These are phyloP conservation scores for Phytophthora niederhauseri DNA, from an alignment of 352 stramenopile species.

Conservation along the genomic window DNA sequence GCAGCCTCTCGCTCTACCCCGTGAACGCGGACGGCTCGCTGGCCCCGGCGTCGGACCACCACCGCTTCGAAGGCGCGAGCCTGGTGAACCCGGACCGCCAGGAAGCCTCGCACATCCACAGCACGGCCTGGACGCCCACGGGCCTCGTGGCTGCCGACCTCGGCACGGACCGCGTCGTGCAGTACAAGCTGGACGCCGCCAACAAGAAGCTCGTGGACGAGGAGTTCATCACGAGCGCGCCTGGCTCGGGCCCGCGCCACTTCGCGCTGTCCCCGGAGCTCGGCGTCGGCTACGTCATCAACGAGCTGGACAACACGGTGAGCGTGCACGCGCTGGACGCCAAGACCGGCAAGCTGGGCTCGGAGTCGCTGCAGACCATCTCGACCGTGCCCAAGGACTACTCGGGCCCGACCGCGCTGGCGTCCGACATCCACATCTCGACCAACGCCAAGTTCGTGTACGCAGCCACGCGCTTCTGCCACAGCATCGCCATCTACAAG, in stretches of 20 bases:
- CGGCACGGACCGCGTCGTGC: slow-evolving; percentile 69
- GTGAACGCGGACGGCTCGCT: slow-evolving; percentile 67
- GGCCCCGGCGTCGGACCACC: slow-evolving; percentile 40
- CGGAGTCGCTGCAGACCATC: slow-evolving; percentile 59
- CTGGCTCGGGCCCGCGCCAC: slow-evolving; percentile 73
- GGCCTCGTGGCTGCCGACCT: slow-evolving; percentile 65
- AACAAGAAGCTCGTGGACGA: slow-evolving; percentile 48
- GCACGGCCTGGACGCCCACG: slow-evolving; percentile 61
- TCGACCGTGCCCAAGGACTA: slow-evolving; percentile 65
- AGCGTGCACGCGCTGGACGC: slow-evolving; percentile 61
- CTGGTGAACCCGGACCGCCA: slow-evolving; percentile 63
- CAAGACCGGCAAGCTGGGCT: slow-evolving; percentile 48
- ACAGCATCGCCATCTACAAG: slow-evolving; percentile 71
- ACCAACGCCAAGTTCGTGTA: slow-evolving; percentile 60
- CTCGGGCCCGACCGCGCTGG: slow-evolving; percentile 25
- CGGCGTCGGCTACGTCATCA: slow-evolving; percentile 67
- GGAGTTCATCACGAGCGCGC: slow-evolving; percentile 48
- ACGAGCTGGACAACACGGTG: slow-evolving; percentile 73
- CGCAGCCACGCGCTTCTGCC: slow-evolving; percentile 64
- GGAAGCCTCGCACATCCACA: slow-evolving; percentile 80
- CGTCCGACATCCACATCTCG: slow-evolving; percentile 68
- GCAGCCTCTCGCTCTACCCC: slow-evolving; percentile 63
- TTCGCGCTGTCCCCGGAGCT: slow-evolving; percentile 66
- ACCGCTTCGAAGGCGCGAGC: slow-evolving; percentile 52
- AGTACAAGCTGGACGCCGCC: slow-evolving; percentile 54